Evolutionary conservation across 768 basidiomycete species (phyloP).

Genomic region (Rhizopogon roseolus): DNA sequence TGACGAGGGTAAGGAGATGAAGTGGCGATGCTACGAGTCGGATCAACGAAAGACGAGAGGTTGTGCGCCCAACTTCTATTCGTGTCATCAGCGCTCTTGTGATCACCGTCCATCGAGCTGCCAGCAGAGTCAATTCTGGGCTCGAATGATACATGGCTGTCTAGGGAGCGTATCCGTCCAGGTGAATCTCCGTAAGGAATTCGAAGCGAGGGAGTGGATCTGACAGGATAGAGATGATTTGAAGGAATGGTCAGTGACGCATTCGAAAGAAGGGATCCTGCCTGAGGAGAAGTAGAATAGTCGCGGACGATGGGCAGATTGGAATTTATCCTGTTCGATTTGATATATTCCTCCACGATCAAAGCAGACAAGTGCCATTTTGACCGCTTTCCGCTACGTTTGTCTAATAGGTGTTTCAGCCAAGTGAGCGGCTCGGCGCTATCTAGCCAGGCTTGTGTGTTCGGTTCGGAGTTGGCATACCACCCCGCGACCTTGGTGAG

Average conservation of each 20-base stretch:
- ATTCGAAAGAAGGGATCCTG: slow-evolving; percentile 2
- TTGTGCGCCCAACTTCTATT: slow-evolving; percentile 21
- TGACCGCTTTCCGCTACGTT: slow-evolving; percentile 35
- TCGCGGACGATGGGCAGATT: slow-evolving; percentile 44
- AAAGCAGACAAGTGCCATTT: slow-evolving; percentile 67
- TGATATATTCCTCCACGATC: slow-evolving; percentile 62
- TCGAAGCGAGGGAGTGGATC: slow-evolving; percentile 30
- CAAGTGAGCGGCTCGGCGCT: slow-evolving; percentile 68
- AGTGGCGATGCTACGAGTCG: slow-evolving; percentile 27
- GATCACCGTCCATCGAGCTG: slow-evolving; percentile 44
- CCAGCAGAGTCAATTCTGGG: slow-evolving; percentile 44
- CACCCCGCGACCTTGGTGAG: slow-evolving; percentile 52
- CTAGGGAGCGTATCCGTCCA: slow-evolving; percentile 34
- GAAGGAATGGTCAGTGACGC: slow-evolving; percentile 6
- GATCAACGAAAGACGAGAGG: slow-evolving; percentile 22
- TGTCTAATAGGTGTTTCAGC: slow-evolving; percentile 62
- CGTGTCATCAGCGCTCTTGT: slow-evolving; percentile 37
- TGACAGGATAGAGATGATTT: slow-evolving; percentile 1
- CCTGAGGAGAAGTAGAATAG: slow-evolving; percentile 15
- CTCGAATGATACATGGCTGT: slow-evolving; percentile 55
- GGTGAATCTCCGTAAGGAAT: slow-evolving; percentile 36
- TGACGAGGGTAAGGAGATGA: slow-evolving; percentile 27
- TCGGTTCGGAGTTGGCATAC: slow-evolving; percentile 47
- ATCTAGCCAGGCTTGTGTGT: slow-evolving; percentile 50
- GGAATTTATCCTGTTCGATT: slow-evolving; percentile 28